phyloP scores from a whole-genome alignment of 1,284 basidiomycete species.

The Phellopilus nigrolimitatus region DNA sequence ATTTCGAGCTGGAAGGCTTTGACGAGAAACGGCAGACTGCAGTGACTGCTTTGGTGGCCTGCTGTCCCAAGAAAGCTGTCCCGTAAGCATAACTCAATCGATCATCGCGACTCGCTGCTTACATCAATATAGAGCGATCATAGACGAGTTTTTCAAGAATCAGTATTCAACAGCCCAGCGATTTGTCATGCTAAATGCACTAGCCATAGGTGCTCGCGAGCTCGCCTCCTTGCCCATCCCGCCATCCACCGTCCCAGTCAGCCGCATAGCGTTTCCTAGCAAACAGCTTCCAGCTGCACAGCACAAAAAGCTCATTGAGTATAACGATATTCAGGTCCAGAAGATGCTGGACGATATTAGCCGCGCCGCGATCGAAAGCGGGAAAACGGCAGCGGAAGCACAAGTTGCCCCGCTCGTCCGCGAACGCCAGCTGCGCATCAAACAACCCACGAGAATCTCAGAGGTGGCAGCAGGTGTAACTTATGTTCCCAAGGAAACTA shows the following conservation, averaged over 20 bases:
- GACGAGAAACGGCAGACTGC: constrained; percentile 74
- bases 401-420: constrained; percentile 59
- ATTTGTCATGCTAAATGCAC: constrained; percentile 77
- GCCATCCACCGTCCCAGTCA: constrained; percentile 31
- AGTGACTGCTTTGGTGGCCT: constrained; percentile 75
- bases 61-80: constrained; percentile 70
- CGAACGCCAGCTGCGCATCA: constrained; percentile 72
- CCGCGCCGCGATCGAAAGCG: constrained; percentile 50
- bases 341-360: constrained; percentile 57
- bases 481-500: constrained; percentile 27
- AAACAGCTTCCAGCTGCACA: constrained; percentile 68
- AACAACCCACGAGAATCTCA: constrained; percentile 40
- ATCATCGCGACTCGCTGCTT: constrained; percentile 8
- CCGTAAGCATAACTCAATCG: constrained; percentile 53
- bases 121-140: constrained; percentile 55
- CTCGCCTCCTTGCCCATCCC: constrained; percentile 66
- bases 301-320: constrained; percentile 62
- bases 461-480: constrained; percentile 32
- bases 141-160: constrained; percentile 89
- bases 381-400: constrained; percentile 43
- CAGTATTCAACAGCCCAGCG: constrained; percentile 88
- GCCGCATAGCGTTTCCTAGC: constrained; percentile 63
- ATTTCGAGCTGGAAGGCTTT: constrained; percentile 78
- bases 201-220: constrained; percentile 84
- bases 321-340: constrained; percentile 40